Percentiles rank a stretch among this genome's conserved stretches.
phyloP scores from a whole-genome alignment of 805 yeast species.

The Cyberlindnera galapagoensis region DNA sequence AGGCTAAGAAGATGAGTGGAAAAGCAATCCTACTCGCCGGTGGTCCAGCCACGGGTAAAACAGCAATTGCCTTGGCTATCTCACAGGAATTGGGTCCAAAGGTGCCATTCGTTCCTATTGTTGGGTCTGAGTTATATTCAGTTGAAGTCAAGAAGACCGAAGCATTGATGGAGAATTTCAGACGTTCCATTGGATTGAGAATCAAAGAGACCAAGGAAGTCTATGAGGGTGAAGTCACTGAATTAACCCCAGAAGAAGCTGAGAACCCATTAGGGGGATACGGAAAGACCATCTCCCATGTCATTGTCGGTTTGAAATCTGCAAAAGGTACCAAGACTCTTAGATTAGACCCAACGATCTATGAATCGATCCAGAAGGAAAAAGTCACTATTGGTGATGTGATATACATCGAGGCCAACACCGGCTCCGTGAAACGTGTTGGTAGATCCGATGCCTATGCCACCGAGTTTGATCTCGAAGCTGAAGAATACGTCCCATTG shows the following conservation, averaged over 20 bases:
- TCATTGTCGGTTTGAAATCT: conserved; percentile 86
- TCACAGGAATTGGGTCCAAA: conserved; percentile 95
- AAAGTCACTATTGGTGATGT: conserved; percentile 94
- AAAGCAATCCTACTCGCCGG: conserved; percentile 95
- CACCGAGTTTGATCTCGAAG: conserved; percentile 96
- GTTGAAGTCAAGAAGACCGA: conserved; percentile 98
- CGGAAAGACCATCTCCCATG: conserved; percentile 94
- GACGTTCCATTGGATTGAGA: conserved; percentile 93
- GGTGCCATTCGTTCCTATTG: conserved; percentile 96
- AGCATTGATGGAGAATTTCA: conserved; percentile 90
- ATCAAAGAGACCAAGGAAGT: conserved; percentile 97
- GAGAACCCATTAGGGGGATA: conserved; percentile 97
- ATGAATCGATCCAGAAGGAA: conserved; percentile 92
- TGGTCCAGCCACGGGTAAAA: conserved; percentile 97
- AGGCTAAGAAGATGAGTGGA: conserved; percentile 88
- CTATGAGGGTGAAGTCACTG: conserved; percentile 97
- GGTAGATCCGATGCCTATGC: conserved; percentile 99
- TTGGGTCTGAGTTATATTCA: conserved; percentile 87
- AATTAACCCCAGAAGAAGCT: conserved; percentile 90
- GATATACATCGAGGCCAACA: conserved; percentile 92
- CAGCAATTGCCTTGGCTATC: conserved; percentile 92
- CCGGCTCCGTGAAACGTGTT: conserved; percentile 94
- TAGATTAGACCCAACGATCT: conserved; percentile 86
- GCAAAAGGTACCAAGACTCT: conserved; percentile 86
- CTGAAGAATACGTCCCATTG: conserved; percentile 96